Percentiles rank a stretch among this genome's conserved stretches.
These are phyloP conservation scores for Pyronema omphalodes DNA, from an alignment of 495 filamentous ascomycete species.

Conservation along the genomic window DNA sequence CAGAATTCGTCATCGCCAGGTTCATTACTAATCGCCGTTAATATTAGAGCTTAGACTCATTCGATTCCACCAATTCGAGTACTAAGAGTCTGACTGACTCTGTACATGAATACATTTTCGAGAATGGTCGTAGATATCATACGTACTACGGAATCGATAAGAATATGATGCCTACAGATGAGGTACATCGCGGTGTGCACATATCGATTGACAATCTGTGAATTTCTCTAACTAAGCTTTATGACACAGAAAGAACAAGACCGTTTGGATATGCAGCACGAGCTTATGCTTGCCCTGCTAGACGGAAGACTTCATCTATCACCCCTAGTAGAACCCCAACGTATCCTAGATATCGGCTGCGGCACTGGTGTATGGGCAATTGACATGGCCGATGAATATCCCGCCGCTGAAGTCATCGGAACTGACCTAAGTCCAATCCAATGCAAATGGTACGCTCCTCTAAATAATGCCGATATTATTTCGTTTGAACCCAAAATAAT, in stretches of 20 bases:
- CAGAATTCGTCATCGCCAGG: not conserved
- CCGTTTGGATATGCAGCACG: not conserved
- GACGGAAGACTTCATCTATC: not conserved
- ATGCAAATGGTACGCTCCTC: conserved; percentile 6
- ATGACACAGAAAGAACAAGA: conserved; percentile 29
- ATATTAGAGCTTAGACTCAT: not conserved
- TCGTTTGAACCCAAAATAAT: conserved; percentile 27
- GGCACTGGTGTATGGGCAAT: not conserved
- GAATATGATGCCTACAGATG: not conserved
- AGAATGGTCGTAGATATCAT: conserved; percentile 36
- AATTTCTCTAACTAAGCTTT: conserved; percentile 29
- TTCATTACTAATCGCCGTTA: not conserved
- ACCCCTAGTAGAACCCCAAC: conserved; percentile 1
- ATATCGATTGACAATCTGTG: not conserved
- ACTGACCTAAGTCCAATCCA: conserved; percentile 18
- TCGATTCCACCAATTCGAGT: not conserved
- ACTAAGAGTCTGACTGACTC: not conserved
- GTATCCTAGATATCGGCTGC: not conserved
- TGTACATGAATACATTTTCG: not conserved
- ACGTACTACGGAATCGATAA: conserved; percentile 30
- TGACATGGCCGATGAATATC: conserved; percentile 9
- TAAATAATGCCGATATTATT: not conserved
- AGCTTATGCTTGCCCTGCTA: not conserved
- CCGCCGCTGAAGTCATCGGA: conserved; percentile 23
- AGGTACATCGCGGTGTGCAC: not conserved